Percentiles rank a stretch among this genome's conserved stretches.
These are phyloP conservation scores for Blastomyces emzantsi DNA, from an alignment of 2,329 filamentous ascomycete genomes.

Conservation along the genomic window DNA sequence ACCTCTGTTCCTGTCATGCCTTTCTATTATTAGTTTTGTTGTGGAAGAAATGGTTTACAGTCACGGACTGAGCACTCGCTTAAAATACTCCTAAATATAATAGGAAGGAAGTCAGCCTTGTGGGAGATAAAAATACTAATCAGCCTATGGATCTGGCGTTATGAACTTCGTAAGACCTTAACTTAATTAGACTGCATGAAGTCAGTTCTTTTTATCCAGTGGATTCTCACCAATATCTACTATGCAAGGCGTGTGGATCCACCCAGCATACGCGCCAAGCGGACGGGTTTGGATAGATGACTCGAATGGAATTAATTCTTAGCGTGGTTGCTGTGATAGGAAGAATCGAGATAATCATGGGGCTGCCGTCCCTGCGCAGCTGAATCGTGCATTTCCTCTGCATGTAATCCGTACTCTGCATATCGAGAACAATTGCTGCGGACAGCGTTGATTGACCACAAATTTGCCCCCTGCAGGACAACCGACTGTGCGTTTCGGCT, in stretches of 20 bases:
- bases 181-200: not conserved
- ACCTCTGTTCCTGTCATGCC: not conserved
- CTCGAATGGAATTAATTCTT: too few species aligned
- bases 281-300: not conserved
- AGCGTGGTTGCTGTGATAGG: not conserved
- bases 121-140: not conserved
- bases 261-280: not conserved
- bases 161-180: not conserved
- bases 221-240: not conserved
- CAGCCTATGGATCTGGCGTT: not conserved
- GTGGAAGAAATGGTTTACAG: not conserved
- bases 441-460: not conserved
- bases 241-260: not conserved
- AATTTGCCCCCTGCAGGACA: not conserved
- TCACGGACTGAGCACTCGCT: not conserved
- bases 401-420: not conserved
- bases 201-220: not conserved
- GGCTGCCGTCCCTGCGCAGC: not conserved
- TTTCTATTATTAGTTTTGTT: not conserved
- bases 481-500: not conserved
- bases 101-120: not conserved
- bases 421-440: not conserved
- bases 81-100: not conserved
- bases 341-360: not conserved
- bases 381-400: slow-evolving; percentile 3